These are phyloP conservation scores for Cladophialophora psammophila DNA, from an alignment of 2,329 filamentous ascomycete genomes.

Conservation along the genomic window DNA sequence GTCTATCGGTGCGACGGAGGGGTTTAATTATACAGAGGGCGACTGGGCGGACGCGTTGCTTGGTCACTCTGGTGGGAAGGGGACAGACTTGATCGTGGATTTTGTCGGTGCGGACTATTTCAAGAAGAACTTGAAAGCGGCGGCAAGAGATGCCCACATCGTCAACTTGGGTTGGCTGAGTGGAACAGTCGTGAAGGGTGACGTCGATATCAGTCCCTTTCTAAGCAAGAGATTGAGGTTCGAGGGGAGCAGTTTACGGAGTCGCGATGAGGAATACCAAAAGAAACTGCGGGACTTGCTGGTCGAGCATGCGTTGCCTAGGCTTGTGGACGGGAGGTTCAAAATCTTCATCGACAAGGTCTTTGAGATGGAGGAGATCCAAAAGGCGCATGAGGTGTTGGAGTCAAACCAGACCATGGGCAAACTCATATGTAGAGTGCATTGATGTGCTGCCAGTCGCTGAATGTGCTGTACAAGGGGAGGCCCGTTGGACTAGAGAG, in stretches of 20 bases:
- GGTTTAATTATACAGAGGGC: slow-evolving; percentile 81
- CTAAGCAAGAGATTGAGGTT: slow-evolving; percentile 78
- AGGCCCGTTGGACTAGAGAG: not conserved
- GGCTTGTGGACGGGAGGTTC: slow-evolving; percentile 75
- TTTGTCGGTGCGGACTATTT: slow-evolving; percentile 85
- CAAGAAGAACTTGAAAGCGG: slow-evolving; percentile 75
- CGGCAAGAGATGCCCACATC: slow-evolving; percentile 77
- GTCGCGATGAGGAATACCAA: slow-evolving; percentile 81
- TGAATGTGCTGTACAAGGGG: slow-evolving; percentile 51
- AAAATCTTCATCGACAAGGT: slow-evolving; percentile 83
- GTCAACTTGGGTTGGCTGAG: slow-evolving; percentile 78
- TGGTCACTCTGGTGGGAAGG: slow-evolving; percentile 73
- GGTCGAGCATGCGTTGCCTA: slow-evolving; percentile 76
- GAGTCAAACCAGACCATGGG: slow-evolving; percentile 76
- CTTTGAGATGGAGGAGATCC: slow-evolving; percentile 77
- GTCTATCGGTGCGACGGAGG: slow-evolving; percentile 77
- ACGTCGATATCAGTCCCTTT: slow-evolving; percentile 73
- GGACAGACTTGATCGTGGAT: slow-evolving; percentile 86
- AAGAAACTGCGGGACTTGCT: slow-evolving; percentile 73
- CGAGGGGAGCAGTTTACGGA: slow-evolving; percentile 84
- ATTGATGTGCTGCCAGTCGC: slow-evolving; percentile 43
- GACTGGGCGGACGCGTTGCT: slow-evolving; percentile 78
- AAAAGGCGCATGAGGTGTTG: slow-evolving; percentile 74
- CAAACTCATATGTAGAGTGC: slow-evolving; percentile 55
- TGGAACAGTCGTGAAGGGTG: slow-evolving; percentile 66